Evolutionary conservation across 2,329 filamentous ascomycete genomes (phyloP).

Genomic region (Ophiostoma triangulosporum): DNA sequence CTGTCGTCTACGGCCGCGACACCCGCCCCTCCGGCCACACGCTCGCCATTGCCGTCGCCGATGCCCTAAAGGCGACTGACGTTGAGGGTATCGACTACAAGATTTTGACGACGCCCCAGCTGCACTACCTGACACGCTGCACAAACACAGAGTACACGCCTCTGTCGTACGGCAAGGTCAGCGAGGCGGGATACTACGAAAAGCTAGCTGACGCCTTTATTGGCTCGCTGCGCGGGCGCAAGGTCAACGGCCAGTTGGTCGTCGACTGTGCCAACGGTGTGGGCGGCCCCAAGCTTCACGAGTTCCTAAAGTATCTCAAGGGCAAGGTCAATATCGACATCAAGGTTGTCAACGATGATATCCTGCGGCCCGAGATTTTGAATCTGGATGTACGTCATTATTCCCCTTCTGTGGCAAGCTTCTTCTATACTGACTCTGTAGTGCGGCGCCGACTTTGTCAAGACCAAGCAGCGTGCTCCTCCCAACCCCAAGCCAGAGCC

Average conservation of each 20-base stretch:
- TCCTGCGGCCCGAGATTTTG: constrained; percentile 74
- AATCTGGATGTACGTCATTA: constrained; percentile 52
- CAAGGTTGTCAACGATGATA: constrained; percentile 84
- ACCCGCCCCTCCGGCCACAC: constrained; percentile 83
- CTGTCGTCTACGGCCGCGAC: constrained; percentile 82
- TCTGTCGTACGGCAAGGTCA: constrained; percentile 76
- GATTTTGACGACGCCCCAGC: constrained; percentile 88
- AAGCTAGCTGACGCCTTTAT: constrained; percentile 80
- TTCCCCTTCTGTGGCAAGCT: too few relatives aligned
- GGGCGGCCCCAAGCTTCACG: constrained; percentile 76
- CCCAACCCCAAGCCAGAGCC: constrained; percentile 64
- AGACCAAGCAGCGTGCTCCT: constrained; percentile 87
- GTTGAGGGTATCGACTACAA: constrained; percentile 74
- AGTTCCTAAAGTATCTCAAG: constrained; percentile 70
- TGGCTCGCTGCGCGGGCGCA: constrained; percentile 64
- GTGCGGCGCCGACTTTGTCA: constrained; percentile 94
- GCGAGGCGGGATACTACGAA: constrained; percentile 86
- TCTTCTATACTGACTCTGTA: constrained; percentile 25
- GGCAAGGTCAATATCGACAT: constrained; percentile 57
- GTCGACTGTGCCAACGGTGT: constrained; percentile 97
- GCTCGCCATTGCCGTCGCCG: constrained; percentile 64
- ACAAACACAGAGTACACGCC: constrained; percentile 84
- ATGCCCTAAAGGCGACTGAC: constrained; percentile 63
- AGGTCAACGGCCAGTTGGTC: constrained; percentile 58
- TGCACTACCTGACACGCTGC: constrained; percentile 92